Evolutionary conservation across 768 basidiomycete genomes (phyloP), one percentile per base, ranked within the genome.

Genomic region (Hericium alpestre): DNA sequence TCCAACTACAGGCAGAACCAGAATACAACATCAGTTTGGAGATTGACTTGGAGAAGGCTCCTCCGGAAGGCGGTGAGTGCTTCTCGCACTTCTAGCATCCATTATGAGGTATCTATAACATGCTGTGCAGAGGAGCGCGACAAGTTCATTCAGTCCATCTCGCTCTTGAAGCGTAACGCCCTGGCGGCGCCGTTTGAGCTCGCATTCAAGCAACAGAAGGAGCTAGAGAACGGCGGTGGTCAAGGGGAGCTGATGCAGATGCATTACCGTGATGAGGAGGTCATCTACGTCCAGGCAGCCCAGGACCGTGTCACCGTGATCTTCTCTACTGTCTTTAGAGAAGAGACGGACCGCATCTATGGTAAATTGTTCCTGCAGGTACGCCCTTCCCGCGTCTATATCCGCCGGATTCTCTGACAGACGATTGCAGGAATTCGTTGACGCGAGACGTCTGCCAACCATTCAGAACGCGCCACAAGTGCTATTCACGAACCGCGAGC

Each of bases 351-450:
- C 71, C 82, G 93, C 55, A 90, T 97, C 52, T 92, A 92, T 69
- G 96, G 96, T 13, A 94, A 93, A 70, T 87, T 98, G n/a, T 99
- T 99, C 76, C 73, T 99, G 54, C 96, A 98, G 80, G 93, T 92
- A 61, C 18, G 62, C 63, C 16, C 60, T 72, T 61, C n/a, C 22
- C 43, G 23, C 50, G 53, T 55, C 18, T 46, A 51, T 38, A 49
- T 25, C 23, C 48, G 58, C 23, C 67, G 16, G 6, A 22, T 5
- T 38, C 22, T n/a, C 32, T 49, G 37, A 40, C n/a, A n/a, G 51
- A 20, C 23, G 47, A 37, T 27, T 52, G 1, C 61, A 94, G 92
- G 96, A 98, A 84, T 99, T 99, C 65, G 96, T 98, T 37, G 96
- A 99, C 75, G 95, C 96, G n/a, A 82, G 96, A 55, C 81, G 91